phyloP scores from a whole-genome alignment of 345 rosid species.

The Rubroshorea leprosula region DNA sequence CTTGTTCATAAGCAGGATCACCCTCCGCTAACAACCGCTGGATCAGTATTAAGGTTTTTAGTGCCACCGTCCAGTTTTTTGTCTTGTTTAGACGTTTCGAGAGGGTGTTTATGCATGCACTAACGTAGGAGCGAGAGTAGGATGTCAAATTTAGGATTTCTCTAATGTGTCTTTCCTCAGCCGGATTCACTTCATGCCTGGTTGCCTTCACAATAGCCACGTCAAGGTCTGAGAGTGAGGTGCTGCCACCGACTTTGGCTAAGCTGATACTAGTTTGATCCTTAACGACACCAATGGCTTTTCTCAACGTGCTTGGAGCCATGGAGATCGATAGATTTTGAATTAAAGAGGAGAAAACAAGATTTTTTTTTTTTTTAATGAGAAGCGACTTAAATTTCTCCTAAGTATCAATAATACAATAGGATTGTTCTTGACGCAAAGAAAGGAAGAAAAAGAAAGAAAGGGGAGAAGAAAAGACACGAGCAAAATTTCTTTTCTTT shows the following conservation, averaged over 20 bases:
- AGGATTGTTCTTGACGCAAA: not conserved
- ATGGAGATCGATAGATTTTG: constrained; percentile 32
- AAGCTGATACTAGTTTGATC: constrained; percentile 86
- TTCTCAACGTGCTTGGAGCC: constrained; percentile 67
- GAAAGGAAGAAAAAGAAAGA: not conserved
- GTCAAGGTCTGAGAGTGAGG: constrained; percentile 61
- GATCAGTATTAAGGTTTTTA: constrained; percentile 64
- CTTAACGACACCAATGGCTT: constrained; percentile 79
- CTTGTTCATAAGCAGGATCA: constrained; percentile 71
- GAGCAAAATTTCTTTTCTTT: not conserved
- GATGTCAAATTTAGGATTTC: constrained; percentile 75
- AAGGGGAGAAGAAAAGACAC: not conserved
- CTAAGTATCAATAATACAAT: not conserved
- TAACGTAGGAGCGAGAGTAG: constrained; percentile 51
- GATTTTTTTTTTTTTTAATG: too few relatives aligned
- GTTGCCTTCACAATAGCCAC: constrained; percentile 90
- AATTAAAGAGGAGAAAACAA: too few relatives aligned
- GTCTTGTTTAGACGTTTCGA: constrained; percentile 77
- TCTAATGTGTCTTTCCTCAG: constrained; percentile 65
- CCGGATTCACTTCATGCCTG: constrained; percentile 77
- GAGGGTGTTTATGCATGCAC: constrained; percentile 48
- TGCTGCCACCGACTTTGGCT: constrained; percentile 71
- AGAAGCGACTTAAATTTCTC: too few relatives aligned
- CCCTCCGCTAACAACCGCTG: constrained; percentile 64
- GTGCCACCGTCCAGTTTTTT: constrained; percentile 77